Evolutionary conservation across 768 basidiomycete genomes (phyloP), one percentile per base, ranked within the genome.

Genomic region (Pulveroboletus frians): DNA sequence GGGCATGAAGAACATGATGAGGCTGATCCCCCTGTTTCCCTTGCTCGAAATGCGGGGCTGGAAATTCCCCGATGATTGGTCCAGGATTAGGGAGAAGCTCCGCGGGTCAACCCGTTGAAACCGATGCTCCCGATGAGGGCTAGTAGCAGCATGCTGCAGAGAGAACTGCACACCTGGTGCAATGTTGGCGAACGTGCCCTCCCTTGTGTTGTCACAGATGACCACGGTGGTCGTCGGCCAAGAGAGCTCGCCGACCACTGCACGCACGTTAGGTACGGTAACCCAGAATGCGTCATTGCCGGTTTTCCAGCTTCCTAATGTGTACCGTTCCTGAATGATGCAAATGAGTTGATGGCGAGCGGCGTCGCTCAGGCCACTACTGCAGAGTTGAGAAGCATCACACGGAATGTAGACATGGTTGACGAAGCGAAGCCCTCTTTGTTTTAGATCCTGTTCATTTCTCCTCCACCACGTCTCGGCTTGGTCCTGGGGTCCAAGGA

Each of bases 401-500:
- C 39, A 52, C 10, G 59, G 46, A 17, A 58, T 27, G 40, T 53
- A 71, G 10, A 65, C 55, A 43, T 71, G 64, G 10, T 50, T 56
- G 32, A 47, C 47, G 47, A 71, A 68, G 17, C 31, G 18, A 51
- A 72, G 51, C 10, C 48, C 46, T 38, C 13, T 48, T 60, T 29
- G 35, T 55, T 51, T 34, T 31, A 55, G 45, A 9, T 45, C 44
- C 10, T n/a, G 29, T 32, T 56, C 55, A 27, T 71, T 71, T 37
- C 55, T 46, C 35, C 50, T 47, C 69, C 68, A 71, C 70, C 46
- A 65, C 1, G 43, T 39, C 18, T 51, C 9, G 9, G 47, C 42
- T 20, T 45, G 57, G 20, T 67, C 62, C 36, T 67, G 55, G 46
- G 70, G 63, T 21, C 71, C 68, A 7, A 67, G 64, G 17, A 71